Evolutionary conservation across 148 eudicot species (phyloP).

Genomic region (Camellia sinensis): DNA sequence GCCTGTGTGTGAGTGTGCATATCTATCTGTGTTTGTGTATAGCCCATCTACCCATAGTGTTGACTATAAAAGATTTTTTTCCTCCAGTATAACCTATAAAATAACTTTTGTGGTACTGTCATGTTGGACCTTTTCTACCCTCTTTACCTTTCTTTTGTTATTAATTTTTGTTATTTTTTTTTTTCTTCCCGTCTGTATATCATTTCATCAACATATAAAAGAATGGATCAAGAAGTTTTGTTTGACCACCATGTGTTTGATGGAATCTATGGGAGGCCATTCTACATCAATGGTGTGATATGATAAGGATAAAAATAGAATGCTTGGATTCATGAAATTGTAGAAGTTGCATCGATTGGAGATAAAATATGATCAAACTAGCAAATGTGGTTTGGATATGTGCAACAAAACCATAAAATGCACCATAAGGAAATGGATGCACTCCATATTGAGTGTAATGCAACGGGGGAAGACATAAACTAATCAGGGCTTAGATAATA

Average conservation of each 20-base stretch:
- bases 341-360: neutral
- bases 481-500: neutral
- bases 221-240: neutral
- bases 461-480: neutral
- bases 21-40: neutral
- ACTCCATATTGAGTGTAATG: neutral
- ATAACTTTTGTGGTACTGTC: no score
- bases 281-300: neutral
- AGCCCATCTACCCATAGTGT: neutral
- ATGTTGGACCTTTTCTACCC: no score
- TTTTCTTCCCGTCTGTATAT: no score
- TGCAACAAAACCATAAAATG: neutral
- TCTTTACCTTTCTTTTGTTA: no score
- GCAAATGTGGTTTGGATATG: neutral
- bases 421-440: neutral
- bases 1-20: neutral
- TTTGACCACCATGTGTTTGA: neutral
- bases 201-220: neutral
- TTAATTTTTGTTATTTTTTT: no score
- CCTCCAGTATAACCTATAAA: no score
- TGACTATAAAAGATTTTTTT: no score
- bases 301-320: neutral
- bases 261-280: neutral
- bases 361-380: neutral
- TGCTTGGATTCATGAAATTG: neutral